A percentile compares a stretch with the other conserved stretches of the same genome.
Evolutionary conservation across 371 early-diverging fungal species (phyloP).

Genomic region (Syncephalis fuscata): DNA sequence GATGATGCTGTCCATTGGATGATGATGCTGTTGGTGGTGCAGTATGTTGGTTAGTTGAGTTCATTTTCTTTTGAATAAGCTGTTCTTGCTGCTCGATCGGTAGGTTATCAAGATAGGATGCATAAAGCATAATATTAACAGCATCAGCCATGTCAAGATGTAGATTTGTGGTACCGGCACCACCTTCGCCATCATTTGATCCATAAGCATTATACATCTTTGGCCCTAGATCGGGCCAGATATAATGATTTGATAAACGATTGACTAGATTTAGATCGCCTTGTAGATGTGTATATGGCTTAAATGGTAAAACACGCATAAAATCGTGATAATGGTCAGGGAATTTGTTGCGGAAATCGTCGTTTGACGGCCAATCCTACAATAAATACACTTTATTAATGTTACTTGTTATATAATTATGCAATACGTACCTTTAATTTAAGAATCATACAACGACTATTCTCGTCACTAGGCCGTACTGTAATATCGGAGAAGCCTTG

Average conservation of each 20-base stretch:
- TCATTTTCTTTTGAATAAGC: slow-evolving; percentile 2
- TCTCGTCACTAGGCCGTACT: not conserved
- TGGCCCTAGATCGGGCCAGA: slow-evolving; percentile 52
- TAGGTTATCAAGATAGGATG: slow-evolving; percentile 5
- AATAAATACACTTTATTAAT: not conserved
- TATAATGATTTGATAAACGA: slow-evolving; percentile 24
- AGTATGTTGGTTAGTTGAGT: too few species aligned
- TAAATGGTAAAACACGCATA: slow-evolving; percentile 32
- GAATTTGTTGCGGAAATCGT: slow-evolving; percentile 25
- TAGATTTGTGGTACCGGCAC: slow-evolving; percentile 41
- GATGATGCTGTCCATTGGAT: too few species aligned
- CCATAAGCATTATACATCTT: slow-evolving; percentile 59
- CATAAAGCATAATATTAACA: slow-evolving; percentile 48
- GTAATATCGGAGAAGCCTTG: slow-evolving; percentile 13
- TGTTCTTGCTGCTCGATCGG: not conserved
- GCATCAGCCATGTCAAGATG: slow-evolving; percentile 63
- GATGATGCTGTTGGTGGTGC: too few species aligned
- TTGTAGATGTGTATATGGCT: slow-evolving; percentile 28
- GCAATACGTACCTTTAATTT: slow-evolving; percentile 19
- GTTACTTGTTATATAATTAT: not conserved
- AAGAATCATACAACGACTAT: slow-evolving; percentile 5
- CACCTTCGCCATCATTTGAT: slow-evolving; percentile 15
- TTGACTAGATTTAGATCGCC: slow-evolving; percentile 43
- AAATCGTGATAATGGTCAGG: slow-evolving; percentile 31
- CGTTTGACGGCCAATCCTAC: slow-evolving; percentile 51